Conservation (phyloP, 108 stramenopile genomes). For the Cyclotella choctawhatcheeana region DNA sequence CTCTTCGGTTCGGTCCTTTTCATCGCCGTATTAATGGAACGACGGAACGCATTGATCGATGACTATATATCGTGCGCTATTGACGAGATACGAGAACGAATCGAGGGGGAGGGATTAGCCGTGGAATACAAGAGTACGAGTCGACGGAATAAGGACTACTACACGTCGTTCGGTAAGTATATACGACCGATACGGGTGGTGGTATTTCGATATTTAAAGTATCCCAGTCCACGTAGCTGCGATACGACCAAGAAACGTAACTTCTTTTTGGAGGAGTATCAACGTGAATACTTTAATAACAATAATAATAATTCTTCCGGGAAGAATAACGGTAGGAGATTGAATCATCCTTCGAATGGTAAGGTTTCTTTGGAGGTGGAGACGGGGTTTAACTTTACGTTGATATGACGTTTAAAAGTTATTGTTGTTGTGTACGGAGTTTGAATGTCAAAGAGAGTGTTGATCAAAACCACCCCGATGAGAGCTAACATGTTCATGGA, state of each 20-base stretch:
- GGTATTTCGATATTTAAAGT: slow-evolving; percentile 37
- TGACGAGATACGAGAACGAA: slow-evolving; percentile 40
- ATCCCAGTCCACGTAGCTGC: neutral
- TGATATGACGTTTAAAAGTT: too few relatives aligned
- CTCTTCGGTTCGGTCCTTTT: slow-evolving; percentile 35
- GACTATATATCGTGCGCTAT: slow-evolving; percentile 23
- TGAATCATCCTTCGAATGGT: neutral
- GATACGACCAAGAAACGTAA: slow-evolving; percentile 17
- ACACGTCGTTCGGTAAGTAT: slow-evolving; percentile 28
- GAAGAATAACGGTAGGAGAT: neutral
- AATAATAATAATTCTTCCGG: too few relatives aligned
- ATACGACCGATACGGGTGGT: slow-evolving; percentile 46
- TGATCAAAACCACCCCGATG: too few relatives aligned
- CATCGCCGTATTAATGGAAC: slow-evolving; percentile 48
- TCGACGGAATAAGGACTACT: slow-evolving; percentile 7
- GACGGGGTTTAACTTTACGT: slow-evolving; percentile 3
- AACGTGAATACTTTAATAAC: slow-evolving; percentile 40
- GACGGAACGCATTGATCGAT: slow-evolving; percentile 43
- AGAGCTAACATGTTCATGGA: too few relatives aligned
- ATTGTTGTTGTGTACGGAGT: too few relatives aligned
- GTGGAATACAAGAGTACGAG: slow-evolving; percentile 49
- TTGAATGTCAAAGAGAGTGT: too few relatives aligned
- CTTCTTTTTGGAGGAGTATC: slow-evolving; percentile 52
- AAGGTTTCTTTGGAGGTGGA: neutral
- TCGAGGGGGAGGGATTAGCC: slow-evolving; percentile 45